These are phyloP conservation scores for Epichloe typhina DNA, from an alignment of 2,329 filamentous ascomycete genomes.

Conservation along the genomic window DNA sequence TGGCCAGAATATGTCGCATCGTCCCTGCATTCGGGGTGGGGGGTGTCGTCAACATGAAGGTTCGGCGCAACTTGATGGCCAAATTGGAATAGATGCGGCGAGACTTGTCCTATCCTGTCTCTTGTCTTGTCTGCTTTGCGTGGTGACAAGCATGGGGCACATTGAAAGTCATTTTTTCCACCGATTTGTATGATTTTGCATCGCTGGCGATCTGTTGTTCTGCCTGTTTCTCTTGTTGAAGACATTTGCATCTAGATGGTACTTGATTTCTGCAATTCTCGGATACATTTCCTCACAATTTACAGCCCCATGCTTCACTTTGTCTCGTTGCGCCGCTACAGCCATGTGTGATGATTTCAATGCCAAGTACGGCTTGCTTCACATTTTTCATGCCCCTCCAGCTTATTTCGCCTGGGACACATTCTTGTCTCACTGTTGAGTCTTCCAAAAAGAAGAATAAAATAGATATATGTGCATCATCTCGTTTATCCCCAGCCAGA, in stretches of 20 bases:
- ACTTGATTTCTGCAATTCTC: neutral
- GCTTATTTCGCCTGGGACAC: neutral
- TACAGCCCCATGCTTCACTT: no score
- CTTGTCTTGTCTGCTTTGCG: neutral
- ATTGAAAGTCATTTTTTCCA: neutral
- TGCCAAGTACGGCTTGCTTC: neutral
- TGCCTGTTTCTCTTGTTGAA: neutral
- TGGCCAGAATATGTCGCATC: constrained; percentile 71
- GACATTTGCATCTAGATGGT: neutral
- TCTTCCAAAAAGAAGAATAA: neutral
- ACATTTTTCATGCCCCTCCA: neutral
- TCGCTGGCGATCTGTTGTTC: neutral
- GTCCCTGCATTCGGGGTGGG: constrained; percentile 82
- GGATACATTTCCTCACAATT: no score
- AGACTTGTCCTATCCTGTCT: neutral
- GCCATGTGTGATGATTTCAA: no score
- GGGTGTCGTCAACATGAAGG: constrained; percentile 68
- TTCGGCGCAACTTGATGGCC: constrained; percentile 55
- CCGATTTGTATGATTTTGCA: neutral
- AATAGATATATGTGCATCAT: neutral
- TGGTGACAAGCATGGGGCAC: neutral
- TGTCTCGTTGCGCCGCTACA: no score
- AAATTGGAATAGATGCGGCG: constrained; percentile 27
- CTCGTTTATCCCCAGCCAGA: neutral
- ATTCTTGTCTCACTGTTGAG: neutral